Conservation (phyloP, 2,329 filamentous ascomycete species). For the Sordariomycetes sp. region DNA sequence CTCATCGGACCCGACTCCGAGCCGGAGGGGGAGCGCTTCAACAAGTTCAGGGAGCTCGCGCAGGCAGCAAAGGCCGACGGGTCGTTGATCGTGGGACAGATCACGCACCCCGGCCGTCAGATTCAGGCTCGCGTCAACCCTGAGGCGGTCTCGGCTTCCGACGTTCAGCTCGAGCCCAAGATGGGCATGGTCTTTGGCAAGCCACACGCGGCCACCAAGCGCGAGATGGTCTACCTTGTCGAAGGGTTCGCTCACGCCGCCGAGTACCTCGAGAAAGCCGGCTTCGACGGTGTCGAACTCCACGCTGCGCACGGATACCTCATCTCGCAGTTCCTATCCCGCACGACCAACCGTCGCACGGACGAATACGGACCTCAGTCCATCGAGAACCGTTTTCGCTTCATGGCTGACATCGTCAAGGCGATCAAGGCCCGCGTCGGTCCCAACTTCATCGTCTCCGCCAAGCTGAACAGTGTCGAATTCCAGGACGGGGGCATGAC, state of each 20-base stretch:
- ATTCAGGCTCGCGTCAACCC: constrained; percentile 18
- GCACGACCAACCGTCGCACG: constrained; percentile 37
- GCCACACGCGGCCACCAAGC: constrained; percentile 40
- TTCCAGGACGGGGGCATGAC: constrained; percentile 44
- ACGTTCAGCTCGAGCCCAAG: constrained; percentile 19
- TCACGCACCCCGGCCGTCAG: constrained; percentile 55
- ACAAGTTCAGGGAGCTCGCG: constrained; percentile 49
- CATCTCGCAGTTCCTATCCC: constrained; percentile 41
- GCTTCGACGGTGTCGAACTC: constrained; percentile 44
- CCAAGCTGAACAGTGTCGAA: constrained; percentile 50
- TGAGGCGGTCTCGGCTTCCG: constrained; percentile 30
- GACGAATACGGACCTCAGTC: constrained; percentile 36
- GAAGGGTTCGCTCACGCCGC: constrained; percentile 52
- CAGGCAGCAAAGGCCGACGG: constrained; percentile 46
- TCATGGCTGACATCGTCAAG: constrained; percentile 32
- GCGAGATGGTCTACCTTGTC: constrained; percentile 48
- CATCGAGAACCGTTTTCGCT: constrained; percentile 31
- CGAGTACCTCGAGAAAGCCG: constrained; percentile 52
- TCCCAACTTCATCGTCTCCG: constrained; percentile 31
- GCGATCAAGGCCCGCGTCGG: constrained; percentile 19
- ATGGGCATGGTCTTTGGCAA: constrained; percentile 27
- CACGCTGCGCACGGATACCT: constrained; percentile 48
- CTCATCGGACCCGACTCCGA: constrained; percentile 46
- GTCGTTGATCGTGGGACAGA: constrained; percentile 49
- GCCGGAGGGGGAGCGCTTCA: constrained; percentile 48